These are phyloP conservation scores for Dactylellina leptospora DNA, from an alignment of 2,329 filamentous ascomycete genomes.

Conservation along the genomic window DNA sequence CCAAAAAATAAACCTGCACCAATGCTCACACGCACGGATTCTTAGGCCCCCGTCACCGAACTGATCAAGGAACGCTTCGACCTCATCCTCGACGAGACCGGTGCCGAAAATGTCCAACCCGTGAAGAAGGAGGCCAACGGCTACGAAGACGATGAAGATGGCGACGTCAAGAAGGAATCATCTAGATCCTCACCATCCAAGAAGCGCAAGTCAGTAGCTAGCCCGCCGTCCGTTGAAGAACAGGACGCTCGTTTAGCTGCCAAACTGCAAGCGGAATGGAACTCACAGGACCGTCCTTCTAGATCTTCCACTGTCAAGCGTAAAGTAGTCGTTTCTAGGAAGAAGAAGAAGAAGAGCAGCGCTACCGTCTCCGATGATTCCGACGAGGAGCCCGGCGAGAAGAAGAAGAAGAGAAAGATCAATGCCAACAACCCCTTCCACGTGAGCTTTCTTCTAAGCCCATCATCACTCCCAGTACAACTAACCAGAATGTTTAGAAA, in stretches of 20 bases:
- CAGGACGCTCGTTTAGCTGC: slow-evolving; percentile 88
- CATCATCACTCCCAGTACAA: background rate
- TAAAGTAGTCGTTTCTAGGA: slow-evolving; percentile 69
- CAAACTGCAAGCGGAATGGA: slow-evolving; percentile 90
- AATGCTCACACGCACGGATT: slow-evolving; percentile 10
- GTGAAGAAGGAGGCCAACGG: slow-evolving; percentile 60
- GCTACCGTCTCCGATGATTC: slow-evolving; percentile 75
- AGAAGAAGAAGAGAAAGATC: slow-evolving; percentile 71
- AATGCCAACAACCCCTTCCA: slow-evolving; percentile 90
- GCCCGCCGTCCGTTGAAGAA: slow-evolving; percentile 69
- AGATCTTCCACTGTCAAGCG: slow-evolving; percentile 69
- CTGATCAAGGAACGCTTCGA: slow-evolving; percentile 80
- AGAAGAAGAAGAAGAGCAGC: slow-evolving; percentile 74
- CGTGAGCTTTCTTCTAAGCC: slow-evolving; percentile 60
- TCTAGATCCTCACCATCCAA: slow-evolving; percentile 57
- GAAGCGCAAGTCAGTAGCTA: slow-evolving; percentile 63
- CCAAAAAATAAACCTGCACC: background rate
- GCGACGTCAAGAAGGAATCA: slow-evolving; percentile 57
- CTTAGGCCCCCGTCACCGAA: slow-evolving; percentile 73
- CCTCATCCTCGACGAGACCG: slow-evolving; percentile 67
- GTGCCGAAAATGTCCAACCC: slow-evolving; percentile 59
- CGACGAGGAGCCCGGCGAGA: slow-evolving; percentile 62
- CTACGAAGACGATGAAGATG: slow-evolving; percentile 58
- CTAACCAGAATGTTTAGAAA: slow-evolving; percentile 58
- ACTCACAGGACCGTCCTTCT: slow-evolving; percentile 69